Base-by-base conservation (phyloP, 768 basidiomycete species). In the Russula emetica region DNA sequence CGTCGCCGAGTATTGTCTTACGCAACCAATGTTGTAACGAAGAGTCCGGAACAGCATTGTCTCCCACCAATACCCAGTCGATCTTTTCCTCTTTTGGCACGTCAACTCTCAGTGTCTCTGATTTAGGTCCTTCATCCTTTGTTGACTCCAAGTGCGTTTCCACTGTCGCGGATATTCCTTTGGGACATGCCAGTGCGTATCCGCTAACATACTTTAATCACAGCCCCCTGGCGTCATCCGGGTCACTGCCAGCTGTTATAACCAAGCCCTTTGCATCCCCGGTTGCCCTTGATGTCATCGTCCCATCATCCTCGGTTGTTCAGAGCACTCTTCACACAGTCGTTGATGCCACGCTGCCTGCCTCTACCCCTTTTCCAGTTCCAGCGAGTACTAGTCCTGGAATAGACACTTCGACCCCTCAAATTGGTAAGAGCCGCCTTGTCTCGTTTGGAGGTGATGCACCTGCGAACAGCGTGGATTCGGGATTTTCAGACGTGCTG, bases 81-180 rank as follows among this genome's bases (percentile, higher is more conserved):
- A 50, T 26, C 5, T 28, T n/a, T 49, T 56, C 47, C 28, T 7
- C 22, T 42, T 49, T 42, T 2, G 11, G 16, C 38, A 42, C 22
- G n/a, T 22, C 55, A 13, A n/a, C 13, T 18, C 32, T n/a, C 2
- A 18, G 22, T 16, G 9, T 18, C 26, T 51, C 61, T 3, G 32
- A 2, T 10, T 20, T 26, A 11, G 38, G 22, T 22, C 28, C 47
- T 20, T 38, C 61, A 30, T 5, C 36, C 2, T 20, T 14, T 30
- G 6, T 38, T 20, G 7, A n/a, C 20, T 55, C 60, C n/a, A 61
- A 26, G 53, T 61, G 40, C 18, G 61, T 34, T 26, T 38, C 32
- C 4, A 26, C 13, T 49, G 34, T 55, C 2, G 20, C 7, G 14
- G 6, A 42, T 20, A 42, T 42, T 42, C 42, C 20, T 42, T 42